A percentile compares a stretch with the other conserved stretches of the same genome.
phyloP scores from a whole-genome alignment of 2,329 filamentous ascomycete species.

The Zymoseptoria pseudotritici region DNA sequence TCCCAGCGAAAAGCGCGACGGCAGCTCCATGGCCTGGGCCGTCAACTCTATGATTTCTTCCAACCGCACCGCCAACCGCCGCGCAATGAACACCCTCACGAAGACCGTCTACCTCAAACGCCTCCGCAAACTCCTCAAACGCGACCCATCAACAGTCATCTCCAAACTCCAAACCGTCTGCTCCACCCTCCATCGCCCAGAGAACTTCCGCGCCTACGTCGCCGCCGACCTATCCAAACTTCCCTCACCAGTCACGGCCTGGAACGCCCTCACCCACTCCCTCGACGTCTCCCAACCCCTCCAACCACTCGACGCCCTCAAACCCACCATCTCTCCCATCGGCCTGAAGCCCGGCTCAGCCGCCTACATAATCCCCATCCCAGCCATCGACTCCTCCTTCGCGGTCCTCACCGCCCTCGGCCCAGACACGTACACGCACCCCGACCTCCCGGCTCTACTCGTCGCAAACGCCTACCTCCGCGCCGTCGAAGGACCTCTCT shows the following conservation, averaged over 20 bases:
- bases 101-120: slow-evolving; percentile 82
- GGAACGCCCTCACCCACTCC: slow-evolving; percentile 54
- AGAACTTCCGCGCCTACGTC: slow-evolving; percentile 80
- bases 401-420: slow-evolving; percentile 68
- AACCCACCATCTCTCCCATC: slow-evolving; percentile 64
- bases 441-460: slow-evolving; percentile 72
- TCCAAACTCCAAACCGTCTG: slow-evolving; percentile 71
- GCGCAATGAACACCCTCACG: slow-evolving; percentile 74
- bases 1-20: slow-evolving; percentile 83
- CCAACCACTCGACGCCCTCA: slow-evolving; percentile 62
- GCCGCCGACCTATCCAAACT: slow-evolving; percentile 74
- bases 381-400: slow-evolving; percentile 87
- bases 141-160: slow-evolving; percentile 59
- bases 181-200: slow-evolving; percentile 66
- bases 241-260: slow-evolving; percentile 66
- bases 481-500: slow-evolving; percentile 86
- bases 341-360: slow-evolving; percentile 68
- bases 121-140: slow-evolving; percentile 70
- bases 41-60: slow-evolving; percentile 73
- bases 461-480: slow-evolving; percentile 89
- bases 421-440: slow-evolving; percentile 66
- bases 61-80: slow-evolving; percentile 65
- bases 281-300: slow-evolving; percentile 51
- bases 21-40: slow-evolving; percentile 55
- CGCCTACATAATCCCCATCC: slow-evolving; percentile 79